Evolutionary conservation across 1,139 yeast genomes (phyloP), one percentile per base, ranked within the genome.

Genomic region (Yamadazyma blattariae): DNA sequence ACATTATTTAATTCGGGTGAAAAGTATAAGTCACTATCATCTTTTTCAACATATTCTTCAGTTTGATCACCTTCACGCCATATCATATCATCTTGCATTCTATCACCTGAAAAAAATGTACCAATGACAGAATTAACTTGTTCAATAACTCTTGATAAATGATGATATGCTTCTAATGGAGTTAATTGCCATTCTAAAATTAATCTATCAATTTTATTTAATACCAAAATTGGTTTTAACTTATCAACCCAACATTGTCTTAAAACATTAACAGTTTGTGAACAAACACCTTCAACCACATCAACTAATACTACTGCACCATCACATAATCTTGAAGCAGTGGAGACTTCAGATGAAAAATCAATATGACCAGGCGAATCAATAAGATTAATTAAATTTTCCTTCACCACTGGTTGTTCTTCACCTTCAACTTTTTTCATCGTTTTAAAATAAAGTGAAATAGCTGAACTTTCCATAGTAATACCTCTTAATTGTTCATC

Each of bases 361-460:
- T 94, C 99, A 46, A 94, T 89, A 54, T 94, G 99, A 8, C 99
- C 99, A 0, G 99, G 99, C 0, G 97, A 92, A 61, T 94, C 99
- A 37, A 94, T 90, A 51, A 94, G 72, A 52, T 94, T 94, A 56
- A 94, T 83, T 38, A 92, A 67, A 60, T 88, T 87, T 52, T 92
- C 96, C 27, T 74, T 77, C 23, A 82, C 74, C 20, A 67, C 62
- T 1, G 67, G 60, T 14, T 67, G 70, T 3, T 61, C 63, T n/a
- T 29, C 28, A 9, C n/a, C 36, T 19, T 50, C 47, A 32, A 54
- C 50, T 49, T 74, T 67, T 34, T 76, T 74, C 51, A 79, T 57
- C 3, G 83, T 75, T 50, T 80, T 78, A 59, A 89, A 90, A 55
- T 86, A 88, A 18, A 90, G 65, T 0, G 97, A 88, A 25, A 90